Base-by-base conservation (phyloP, 208 protist species). In the Crithidia thermophila region DNA sequence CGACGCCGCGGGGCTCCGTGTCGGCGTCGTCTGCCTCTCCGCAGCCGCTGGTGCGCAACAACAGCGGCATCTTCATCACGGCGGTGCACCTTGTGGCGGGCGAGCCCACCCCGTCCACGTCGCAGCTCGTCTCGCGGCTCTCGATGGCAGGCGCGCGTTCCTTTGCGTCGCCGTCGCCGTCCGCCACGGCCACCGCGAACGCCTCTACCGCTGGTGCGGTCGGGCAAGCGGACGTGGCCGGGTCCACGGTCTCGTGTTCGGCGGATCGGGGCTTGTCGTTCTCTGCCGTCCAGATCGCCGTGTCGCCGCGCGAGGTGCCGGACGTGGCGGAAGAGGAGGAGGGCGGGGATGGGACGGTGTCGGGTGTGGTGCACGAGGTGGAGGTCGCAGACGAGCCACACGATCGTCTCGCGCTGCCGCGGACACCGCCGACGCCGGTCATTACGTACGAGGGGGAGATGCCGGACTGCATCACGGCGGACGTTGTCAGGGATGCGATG, bases 51-150 rank as follows among this genome's bases (percentile, higher is more conserved):
- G 2, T 20, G 57, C 57, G 57, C 30, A 51, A 45, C 43, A 49
- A 18, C 42, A 63, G 57, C 30, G 57, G 57, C 28, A 63, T 63
- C 43, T 63, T 28, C 57, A 63, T 63, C 30, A 51, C 43, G 0
- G 39, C 57, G 2, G 57, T 63, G 20, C 57, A 63, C 30, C 57
- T 63, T 13, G 43, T 51, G 3, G 20, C 20, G 1, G 57, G 57
- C 2, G 57, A 63, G 30, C 57, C 57, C 11, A 27, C 57, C 11
- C 57, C 39, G 9, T 63, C 57, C 9, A 63, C 57, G 10, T 63
- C 57, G 43, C 39, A 63, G 27, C 57, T 63, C 13, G 10, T 63
- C 42, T 63, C 57, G 1, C 39, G 42, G n/a, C 43, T 63, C 1
- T 51, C 42, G 7, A 40, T 27, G 39, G 57, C 39, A 3, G 57